Conservation (phyloP, 345 rosid genomes). For the Eutrema yunnanense region DNA sequence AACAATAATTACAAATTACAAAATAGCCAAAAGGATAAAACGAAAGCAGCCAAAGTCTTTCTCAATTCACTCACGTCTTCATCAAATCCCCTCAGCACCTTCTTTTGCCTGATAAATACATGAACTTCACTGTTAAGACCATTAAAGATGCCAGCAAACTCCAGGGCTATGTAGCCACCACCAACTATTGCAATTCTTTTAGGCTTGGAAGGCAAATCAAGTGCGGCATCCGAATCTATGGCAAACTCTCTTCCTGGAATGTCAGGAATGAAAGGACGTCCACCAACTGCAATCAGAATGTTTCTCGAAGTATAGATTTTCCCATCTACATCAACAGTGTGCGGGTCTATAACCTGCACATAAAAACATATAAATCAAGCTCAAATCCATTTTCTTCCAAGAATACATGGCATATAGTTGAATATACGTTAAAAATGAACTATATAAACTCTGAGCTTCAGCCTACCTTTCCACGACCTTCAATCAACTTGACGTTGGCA, state of each 20-base stretch:
- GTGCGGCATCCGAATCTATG: slow-evolving; percentile 94
- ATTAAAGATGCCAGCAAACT: slow-evolving; percentile 89
- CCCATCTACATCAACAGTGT: slow-evolving; percentile 84
- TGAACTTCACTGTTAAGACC: slow-evolving; percentile 81
- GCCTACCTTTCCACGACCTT: slow-evolving; percentile 94
- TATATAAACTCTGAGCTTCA: not conserved
- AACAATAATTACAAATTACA: not conserved
- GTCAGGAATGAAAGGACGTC: slow-evolving; percentile 84
- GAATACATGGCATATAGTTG: not conserved
- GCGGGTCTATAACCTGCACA: slow-evolving; percentile 71
- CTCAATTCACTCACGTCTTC: slow-evolving; percentile 59
- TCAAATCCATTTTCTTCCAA: not conserved
- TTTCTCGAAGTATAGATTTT: slow-evolving; percentile 63
- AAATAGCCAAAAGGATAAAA: not conserved
- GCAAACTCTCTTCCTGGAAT: slow-evolving; percentile 82
- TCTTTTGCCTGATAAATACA: slow-evolving; percentile 88
- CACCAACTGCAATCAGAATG: slow-evolving; percentile 84
- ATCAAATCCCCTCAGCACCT: slow-evolving; percentile 90
- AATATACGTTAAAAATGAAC: not conserved
- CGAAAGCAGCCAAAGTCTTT: not conserved
- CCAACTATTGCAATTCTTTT: slow-evolving; percentile 80
- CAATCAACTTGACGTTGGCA: slow-evolving; percentile 66
- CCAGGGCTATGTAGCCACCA: slow-evolving; percentile 87
- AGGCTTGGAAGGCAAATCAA: slow-evolving; percentile 86
- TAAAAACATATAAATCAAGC: not conserved